Conservation (phyloP, 306 rosid species). For the Cicer yamashitae region DNA sequence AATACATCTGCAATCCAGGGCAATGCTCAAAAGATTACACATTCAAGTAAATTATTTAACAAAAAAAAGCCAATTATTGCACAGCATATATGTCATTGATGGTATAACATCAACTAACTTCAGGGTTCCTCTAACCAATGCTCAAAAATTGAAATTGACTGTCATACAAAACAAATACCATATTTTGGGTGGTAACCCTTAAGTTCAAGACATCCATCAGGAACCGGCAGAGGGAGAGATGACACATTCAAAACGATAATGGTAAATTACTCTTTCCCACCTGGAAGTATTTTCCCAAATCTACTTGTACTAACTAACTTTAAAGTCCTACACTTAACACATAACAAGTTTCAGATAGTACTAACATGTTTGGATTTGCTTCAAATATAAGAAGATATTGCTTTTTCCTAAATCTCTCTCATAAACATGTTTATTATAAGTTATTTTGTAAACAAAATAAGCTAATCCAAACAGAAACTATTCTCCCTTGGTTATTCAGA, state of each 20-base stretch:
- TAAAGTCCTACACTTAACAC: slow-evolving; percentile 15
- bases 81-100: slow-evolving; percentile 7
- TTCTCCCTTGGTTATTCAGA: slow-evolving; percentile 14
- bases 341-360: neutral
- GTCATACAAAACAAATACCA: slow-evolving; percentile 30
- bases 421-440: neutral
- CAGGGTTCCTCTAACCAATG: neutral
- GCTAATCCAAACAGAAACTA: neutral
- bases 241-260: neutral
- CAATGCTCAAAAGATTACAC: slow-evolving; percentile 18
- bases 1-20: slow-evolving; percentile 2
- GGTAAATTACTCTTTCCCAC: neutral
- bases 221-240: slow-evolving; percentile 13
- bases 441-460: slow-evolving; percentile 1
- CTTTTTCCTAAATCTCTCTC: neutral
- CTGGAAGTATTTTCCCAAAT: neutral
- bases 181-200: slow-evolving; percentile 12
- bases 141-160: slow-evolving; percentile 14
- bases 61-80: slow-evolving; percentile 19
- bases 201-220: slow-evolving; percentile 27
- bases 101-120: slow-evolving; percentile 6
- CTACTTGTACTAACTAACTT: slow-evolving; percentile 14
- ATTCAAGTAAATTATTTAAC: slow-evolving; percentile 24
- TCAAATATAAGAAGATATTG: neutral
- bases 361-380: neutral